phyloP scores from a whole-genome alignment of 257 asterid species.

The Ilex asprella region DNA sequence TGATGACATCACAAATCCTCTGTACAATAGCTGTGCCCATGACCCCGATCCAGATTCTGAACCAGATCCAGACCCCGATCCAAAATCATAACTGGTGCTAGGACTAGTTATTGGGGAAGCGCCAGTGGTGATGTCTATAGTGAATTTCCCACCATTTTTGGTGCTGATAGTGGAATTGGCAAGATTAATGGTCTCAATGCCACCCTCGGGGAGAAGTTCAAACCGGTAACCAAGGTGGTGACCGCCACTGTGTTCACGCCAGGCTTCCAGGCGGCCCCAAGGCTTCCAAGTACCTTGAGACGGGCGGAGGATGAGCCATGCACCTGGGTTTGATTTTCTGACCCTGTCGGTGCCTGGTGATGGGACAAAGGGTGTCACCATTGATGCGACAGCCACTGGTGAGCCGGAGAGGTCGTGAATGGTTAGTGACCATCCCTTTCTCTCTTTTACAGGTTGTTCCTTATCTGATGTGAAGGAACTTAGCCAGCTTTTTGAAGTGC shows the following conservation, averaged over 20 bases:
- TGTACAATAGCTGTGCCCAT: slow-evolving; percentile 65
- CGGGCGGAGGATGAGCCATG: slow-evolving; percentile 93
- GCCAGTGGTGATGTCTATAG: slow-evolving; percentile 69
- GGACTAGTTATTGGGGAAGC: slow-evolving; percentile 77
- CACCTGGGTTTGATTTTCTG: slow-evolving; percentile 83
- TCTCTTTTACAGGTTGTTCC: slow-evolving; percentile 38
- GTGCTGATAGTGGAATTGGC: slow-evolving; percentile 55
- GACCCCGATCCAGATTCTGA: slow-evolving; percentile 71
- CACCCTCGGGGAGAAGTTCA: slow-evolving; percentile 79
- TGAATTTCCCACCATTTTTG: slow-evolving; percentile 62
- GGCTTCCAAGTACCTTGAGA: slow-evolving; percentile 83
- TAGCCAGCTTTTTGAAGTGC: slow-evolving; percentile 62
- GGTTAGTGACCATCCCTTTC: slow-evolving; percentile 96
- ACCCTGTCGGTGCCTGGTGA: slow-evolving; percentile 72
- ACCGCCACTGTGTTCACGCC: slow-evolving; percentile 46
- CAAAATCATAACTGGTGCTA: slow-evolving; percentile 76
- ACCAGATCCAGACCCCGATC: slow-evolving; percentile 54
- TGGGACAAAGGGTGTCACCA: slow-evolving; percentile 96
- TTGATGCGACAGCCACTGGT: slow-evolving; percentile 90
- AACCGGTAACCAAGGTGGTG: slow-evolving; percentile 71
- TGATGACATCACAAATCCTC: slow-evolving; percentile 91
- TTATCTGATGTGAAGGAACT: slow-evolving; percentile 21
- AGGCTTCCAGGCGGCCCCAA: slow-evolving; percentile 96
- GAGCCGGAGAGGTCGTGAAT: slow-evolving; percentile 95
- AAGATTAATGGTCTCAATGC: slow-evolving; percentile 55